Evolutionary conservation across 768 basidiomycete genomes (phyloP).

Genomic region (Boletus sp.): DNA sequence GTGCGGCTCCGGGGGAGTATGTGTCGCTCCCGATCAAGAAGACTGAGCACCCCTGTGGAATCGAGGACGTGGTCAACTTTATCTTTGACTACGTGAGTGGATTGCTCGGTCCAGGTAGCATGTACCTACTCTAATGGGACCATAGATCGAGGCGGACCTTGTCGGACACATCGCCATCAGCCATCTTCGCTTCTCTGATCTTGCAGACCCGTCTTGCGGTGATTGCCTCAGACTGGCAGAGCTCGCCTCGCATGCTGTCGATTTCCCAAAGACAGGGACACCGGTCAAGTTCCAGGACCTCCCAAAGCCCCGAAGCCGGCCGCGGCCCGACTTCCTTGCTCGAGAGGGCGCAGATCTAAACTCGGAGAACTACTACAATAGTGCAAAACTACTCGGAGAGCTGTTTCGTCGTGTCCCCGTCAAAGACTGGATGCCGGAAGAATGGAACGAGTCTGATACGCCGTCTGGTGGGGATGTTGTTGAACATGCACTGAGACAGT

Average conservation of each 20-base stretch:
- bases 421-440: conserved; percentile 29
- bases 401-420: conserved; percentile 45
- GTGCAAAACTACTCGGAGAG: conserved; percentile 40
- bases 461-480: conserved; percentile 30
- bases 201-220: conserved; percentile 29
- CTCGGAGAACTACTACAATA: conserved; percentile 35
- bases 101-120: neutral
- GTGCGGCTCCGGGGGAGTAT: conserved; percentile 38
- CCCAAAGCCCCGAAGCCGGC: conserved; percentile 26
- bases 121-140: neutral
- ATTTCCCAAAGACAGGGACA: conserved; percentile 45
- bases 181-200: conserved; percentile 45
- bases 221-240: conserved; percentile 43
- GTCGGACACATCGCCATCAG: conserved; percentile 41
- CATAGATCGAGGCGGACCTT: conserved; percentile 37
- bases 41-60: conserved; percentile 32
- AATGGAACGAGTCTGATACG: conserved; percentile 13
- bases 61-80: conserved; percentile 45
- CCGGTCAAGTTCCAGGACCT: conserved; percentile 36
- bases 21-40: conserved; percentile 32
- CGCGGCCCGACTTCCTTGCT: conserved; percentile 44
- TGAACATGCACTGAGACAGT: conserved; percentile 20
- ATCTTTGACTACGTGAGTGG: conserved; percentile 45
- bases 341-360: conserved; percentile 34
- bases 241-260: conserved; percentile 46